These are phyloP conservation scores for Eugenia klotzschiana DNA, from an alignment of 441 rosid species.

Conservation along the genomic window DNA sequence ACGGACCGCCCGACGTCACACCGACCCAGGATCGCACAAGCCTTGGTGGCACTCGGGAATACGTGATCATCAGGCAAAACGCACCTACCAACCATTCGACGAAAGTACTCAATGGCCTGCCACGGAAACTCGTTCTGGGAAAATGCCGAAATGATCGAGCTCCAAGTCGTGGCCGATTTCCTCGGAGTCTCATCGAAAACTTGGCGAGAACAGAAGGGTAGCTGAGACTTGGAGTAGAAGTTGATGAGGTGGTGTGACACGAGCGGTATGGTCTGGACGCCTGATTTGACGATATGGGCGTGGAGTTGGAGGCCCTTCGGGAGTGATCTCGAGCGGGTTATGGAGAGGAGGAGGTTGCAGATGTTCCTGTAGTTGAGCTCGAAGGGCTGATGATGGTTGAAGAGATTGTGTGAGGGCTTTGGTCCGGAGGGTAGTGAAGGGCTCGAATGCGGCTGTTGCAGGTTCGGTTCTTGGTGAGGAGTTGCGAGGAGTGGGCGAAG, in stretches of 20 bases:
- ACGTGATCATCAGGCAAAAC: conserved; percentile 59
- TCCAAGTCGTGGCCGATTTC: conserved; percentile 67
- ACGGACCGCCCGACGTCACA: conserved; percentile 42
- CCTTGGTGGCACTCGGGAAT: conserved; percentile 58
- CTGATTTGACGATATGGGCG: conserved; percentile 51
- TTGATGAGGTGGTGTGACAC: conserved; percentile 67
- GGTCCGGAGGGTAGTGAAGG: background rate
- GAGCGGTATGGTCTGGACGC: conserved; percentile 49
- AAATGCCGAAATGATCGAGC: conserved; percentile 66
- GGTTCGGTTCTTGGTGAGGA: background rate
- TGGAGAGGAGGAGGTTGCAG: conserved; percentile 45
- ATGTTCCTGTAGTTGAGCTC: conserved; percentile 28
- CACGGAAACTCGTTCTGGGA: conserved; percentile 70
- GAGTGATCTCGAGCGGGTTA: conserved; percentile 33
- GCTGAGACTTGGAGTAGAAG: conserved; percentile 69
- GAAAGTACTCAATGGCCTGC: conserved; percentile 51
- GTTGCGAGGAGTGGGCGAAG: background rate
- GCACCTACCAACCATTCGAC: conserved; percentile 28
- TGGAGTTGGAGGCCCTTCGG: conserved; percentile 65
- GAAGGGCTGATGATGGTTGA: conserved; percentile 3
- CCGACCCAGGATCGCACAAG: conserved; percentile 52
- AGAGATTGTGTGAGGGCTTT: background rate
- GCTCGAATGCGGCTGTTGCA: background rate
- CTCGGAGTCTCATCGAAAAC: conserved; percentile 35
- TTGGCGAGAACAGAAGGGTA: conserved; percentile 37